Evolutionary conservation across 352 stramenopile genomes (phyloP).

Genomic region (Phytophthora pseudosyringae): DNA sequence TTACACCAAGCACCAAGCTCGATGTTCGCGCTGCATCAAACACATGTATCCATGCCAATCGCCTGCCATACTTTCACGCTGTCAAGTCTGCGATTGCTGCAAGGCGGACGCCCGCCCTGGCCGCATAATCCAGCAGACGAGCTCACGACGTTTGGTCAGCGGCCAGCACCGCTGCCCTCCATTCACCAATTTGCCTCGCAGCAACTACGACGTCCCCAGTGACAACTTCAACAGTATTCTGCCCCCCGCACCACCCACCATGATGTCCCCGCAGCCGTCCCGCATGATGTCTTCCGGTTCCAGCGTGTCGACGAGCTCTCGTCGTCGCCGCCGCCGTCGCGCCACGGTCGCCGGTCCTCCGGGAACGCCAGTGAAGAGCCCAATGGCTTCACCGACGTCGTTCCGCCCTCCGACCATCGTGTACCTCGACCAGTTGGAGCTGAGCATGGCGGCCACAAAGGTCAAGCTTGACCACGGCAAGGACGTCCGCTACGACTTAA

Average conservation of each 20-base stretch:
- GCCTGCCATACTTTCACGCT: conserved; percentile 7
- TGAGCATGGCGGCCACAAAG: conserved; percentile 35
- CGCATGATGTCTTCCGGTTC: conserved; percentile 28
- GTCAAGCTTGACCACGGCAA: conserved; percentile 27
- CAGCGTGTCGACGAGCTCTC: conserved; percentile 30
- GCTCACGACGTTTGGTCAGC: conserved; percentile 15
- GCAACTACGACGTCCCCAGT: conserved; percentile 5
- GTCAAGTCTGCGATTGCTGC: conserved; percentile 17
- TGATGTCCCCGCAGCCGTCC: conserved; percentile 5
- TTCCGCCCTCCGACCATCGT: conserved; percentile 27
- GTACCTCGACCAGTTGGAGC: conserved; percentile 42
- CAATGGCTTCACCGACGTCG: conserved; percentile 20
- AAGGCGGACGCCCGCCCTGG: neutral
- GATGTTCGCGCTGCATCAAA: conserved; percentile 15
- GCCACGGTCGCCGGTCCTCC: conserved; percentile 11
- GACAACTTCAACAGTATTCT: neutral
- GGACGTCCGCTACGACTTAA: conserved; percentile 57
- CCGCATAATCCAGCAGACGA: conserved; percentile 35
- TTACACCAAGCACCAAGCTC: conserved; percentile 15
- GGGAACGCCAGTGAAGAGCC: conserved; percentile 23
- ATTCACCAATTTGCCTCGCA: conserved; percentile 29
- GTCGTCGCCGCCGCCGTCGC: conserved; percentile 29
- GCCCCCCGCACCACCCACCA: neutral
- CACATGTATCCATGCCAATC: conserved; percentile 18
- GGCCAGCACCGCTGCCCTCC: conserved; percentile 12